phyloP scores from a whole-genome alignment of 352 stramenopile species.

The Globisporangium alternatum region DNA sequence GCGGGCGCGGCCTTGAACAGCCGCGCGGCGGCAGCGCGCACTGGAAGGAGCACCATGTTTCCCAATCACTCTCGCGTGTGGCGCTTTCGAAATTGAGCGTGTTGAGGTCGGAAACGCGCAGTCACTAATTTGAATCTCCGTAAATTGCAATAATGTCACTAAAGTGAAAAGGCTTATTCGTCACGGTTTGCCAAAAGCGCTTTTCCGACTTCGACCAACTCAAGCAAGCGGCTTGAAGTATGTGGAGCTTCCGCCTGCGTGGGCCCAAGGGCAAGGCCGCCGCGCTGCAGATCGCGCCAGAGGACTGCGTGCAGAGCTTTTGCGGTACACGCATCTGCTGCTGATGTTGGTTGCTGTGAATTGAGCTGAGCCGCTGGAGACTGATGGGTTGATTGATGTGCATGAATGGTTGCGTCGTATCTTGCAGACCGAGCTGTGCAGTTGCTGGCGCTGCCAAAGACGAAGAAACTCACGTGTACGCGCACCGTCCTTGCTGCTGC shows the following conservation, averaged over 20 bases:
- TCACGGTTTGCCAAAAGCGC: neutral
- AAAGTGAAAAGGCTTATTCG: neutral
- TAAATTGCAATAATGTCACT: neutral
- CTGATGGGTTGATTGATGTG: neutral
- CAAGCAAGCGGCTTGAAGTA: conserved; percentile 13
- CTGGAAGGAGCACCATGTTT: conserved; percentile 36
- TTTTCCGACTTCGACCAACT: no score
- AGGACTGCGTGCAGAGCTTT: conserved; percentile 37
- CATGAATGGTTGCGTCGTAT: conserved; percentile 5
- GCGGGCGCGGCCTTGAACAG: conserved; percentile 25
- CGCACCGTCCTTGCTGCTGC: neutral
- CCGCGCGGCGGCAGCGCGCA: conserved; percentile 31
- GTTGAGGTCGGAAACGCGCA: no score
- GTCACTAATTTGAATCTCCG: no score
- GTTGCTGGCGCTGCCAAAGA: conserved; percentile 40
- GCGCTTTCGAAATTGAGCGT: neutral
- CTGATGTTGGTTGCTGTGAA: neutral
- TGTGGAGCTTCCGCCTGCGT: conserved; percentile 69
- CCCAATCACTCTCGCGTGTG: neutral
- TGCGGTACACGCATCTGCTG: conserved; percentile 34
- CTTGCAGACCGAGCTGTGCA: conserved; percentile 36
- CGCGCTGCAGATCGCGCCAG: conserved; percentile 45
- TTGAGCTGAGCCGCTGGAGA: neutral
- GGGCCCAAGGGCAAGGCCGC: conserved; percentile 54
- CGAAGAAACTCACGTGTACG: conserved; percentile 53